Evolutionary conservation across 2,329 filamentous ascomycete species (phyloP).

Genomic region (Pseudogymnoascus sp.): DNA sequence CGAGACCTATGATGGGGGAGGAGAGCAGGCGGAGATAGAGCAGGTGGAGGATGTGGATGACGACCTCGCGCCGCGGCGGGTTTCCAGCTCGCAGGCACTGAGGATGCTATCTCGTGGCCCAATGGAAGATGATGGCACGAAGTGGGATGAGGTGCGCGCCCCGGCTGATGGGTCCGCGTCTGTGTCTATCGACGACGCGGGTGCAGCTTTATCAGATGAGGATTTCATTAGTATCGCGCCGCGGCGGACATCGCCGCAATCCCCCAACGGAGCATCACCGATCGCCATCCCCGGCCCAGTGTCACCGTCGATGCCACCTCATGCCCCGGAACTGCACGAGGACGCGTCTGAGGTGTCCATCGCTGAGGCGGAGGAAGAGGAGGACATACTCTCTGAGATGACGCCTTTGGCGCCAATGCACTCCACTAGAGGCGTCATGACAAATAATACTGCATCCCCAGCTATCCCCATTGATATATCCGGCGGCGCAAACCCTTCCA

Average conservation of each 20-base stretch:
- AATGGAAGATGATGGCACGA: conserved; percentile 36
- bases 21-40: conserved; percentile 29
- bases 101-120: conserved; percentile 44
- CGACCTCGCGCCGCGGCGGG: conserved; percentile 41
- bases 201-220: conserved; percentile 15
- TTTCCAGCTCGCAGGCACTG: conserved; percentile 47
- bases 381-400: background rate
- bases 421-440: background rate
- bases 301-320: background rate
- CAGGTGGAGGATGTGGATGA: conserved; percentile 28
- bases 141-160: conserved; percentile 27
- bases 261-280: background rate
- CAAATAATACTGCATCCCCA: background rate
- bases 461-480: background rate
- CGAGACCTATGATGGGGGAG: conserved; percentile 18
- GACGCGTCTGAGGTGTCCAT: background rate
- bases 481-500: background rate
- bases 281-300: background rate
- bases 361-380: background rate
- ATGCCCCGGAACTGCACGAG: background rate
- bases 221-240: conserved; percentile 10
- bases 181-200: conserved; percentile 14
- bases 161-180: conserved; percentile 27
- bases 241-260: background rate
- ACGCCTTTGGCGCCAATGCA: background rate